Percentiles rank a stretch among this genome's conserved stretches.
Conservation (phyloP, 2,329 filamentous ascomycete species). For the Penicillium sp. region DNA sequence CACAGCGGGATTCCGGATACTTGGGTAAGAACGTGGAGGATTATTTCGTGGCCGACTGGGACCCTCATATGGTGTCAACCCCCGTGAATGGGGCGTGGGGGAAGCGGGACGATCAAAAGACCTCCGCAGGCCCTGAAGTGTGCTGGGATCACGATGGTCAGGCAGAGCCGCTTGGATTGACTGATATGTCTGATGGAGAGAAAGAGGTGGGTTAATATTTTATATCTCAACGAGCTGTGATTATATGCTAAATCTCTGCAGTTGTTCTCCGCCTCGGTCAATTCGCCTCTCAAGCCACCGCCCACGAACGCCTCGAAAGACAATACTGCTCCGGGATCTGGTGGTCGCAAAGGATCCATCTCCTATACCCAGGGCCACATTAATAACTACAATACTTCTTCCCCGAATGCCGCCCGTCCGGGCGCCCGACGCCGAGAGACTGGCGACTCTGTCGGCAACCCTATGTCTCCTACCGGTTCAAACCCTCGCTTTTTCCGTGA, state of each 20-base stretch:
- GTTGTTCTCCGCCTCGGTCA: conserved; percentile 82
- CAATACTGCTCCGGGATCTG: conserved; percentile 39
- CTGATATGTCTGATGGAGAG: conserved; percentile 68
- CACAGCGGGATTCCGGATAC: conserved; percentile 53
- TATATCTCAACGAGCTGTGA: not conserved
- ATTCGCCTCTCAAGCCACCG: conserved; percentile 86
- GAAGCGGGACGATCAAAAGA: conserved; percentile 71
- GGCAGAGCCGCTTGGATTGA: conserved; percentile 68
- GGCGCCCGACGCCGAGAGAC: conserved; percentile 81
- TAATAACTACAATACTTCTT: conserved; percentile 66
- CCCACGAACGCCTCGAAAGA: conserved; percentile 65
- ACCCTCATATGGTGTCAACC: conserved; percentile 69
- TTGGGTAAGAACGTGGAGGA: conserved; percentile 61
- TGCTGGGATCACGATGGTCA: conserved; percentile 81
- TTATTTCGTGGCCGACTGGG: conserved; percentile 75
- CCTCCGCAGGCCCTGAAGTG: conserved; percentile 78
- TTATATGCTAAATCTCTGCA: conserved; percentile 42
- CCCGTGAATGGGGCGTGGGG: conserved; percentile 66
- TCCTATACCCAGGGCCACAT: conserved; percentile 63
- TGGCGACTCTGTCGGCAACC: conserved; percentile 62
- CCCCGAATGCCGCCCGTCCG: conserved; percentile 71
- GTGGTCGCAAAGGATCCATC: conserved; percentile 74
- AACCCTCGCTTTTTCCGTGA: conserved; percentile 48
- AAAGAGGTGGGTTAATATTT: conserved; percentile 53
- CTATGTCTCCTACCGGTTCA: conserved; percentile 48